A percentile compares a stretch with the other conserved stretches of the same genome.
Evolutionary conservation across 2,329 filamentous ascomycete genomes (phyloP).

Genomic region (Magnaporthiopsis incrustans): DNA sequence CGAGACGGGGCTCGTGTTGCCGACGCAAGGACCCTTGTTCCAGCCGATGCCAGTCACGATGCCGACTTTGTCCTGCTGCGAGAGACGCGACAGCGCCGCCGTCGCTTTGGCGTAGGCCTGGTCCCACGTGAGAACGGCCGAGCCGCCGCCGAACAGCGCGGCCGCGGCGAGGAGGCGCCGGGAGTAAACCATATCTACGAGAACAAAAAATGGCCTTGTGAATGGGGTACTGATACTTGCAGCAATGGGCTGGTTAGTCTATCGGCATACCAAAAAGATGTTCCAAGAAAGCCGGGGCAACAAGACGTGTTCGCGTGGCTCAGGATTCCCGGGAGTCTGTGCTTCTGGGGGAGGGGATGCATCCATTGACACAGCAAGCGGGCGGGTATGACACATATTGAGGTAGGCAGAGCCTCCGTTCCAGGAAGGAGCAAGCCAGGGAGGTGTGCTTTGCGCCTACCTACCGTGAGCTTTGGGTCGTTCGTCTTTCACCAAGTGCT

Average conservation of each 20-base stretch:
- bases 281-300: not conserved
- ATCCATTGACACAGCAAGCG: too few species aligned
- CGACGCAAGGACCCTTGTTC: slow-evolving; percentile 62
- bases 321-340: not conserved
- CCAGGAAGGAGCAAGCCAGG: not conserved
- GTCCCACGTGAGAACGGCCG: slow-evolving; percentile 40
- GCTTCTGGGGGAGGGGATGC: not conserved
- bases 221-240: not conserved
- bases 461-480: not conserved
- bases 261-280: not conserved
- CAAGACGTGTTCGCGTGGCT: not conserved
- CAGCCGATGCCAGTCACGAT: slow-evolving; percentile 72
- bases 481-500: not conserved
- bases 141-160: not conserved
- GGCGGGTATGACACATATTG: too few species aligned
- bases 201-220: not conserved
- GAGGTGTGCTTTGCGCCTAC: not conserved
- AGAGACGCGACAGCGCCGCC: slow-evolving; percentile 59
- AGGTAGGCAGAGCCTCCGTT: too few species aligned
- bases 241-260: not conserved
- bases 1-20: slow-evolving; percentile 48
- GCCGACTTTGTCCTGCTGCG: slow-evolving; percentile 67
- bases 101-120: slow-evolving; percentile 64
- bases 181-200: not conserved
- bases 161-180: not conserved